Base-by-base conservation (phyloP, 371 early-diverging fungal species). In the Mucor indicus region DNA sequence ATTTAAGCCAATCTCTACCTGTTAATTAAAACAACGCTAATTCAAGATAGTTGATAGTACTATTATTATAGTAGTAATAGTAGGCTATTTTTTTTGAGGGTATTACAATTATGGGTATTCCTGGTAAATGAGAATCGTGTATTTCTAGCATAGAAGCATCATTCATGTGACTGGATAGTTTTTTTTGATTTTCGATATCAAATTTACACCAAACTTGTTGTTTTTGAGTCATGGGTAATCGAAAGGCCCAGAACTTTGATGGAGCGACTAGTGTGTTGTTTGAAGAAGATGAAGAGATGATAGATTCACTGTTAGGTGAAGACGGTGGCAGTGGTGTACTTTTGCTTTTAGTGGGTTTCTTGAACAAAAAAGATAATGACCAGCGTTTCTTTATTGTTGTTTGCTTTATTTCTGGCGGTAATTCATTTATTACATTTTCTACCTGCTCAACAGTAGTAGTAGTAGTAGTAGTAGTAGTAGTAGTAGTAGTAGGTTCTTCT, bases 111-210 rank as follows among this genome's bases (percentile, higher is more conserved):
- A n/a, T n/a, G n/a, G n/a, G n/a, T n/a, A n/a, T n/a, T n/a, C n/a
- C n/a, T n/a, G n/a, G n/a, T n/a, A n/a, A n/a, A n/a, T 46, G 57
- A n/a, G 51, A 40, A 40, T 57, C 57, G 10, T 23, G 10, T 8
- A 57, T 29, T 13, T 57, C 36, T 11, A 57, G 12, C 9, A 35
- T 17, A 16, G 20, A 19, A 6, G 37, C 39, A 5, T 15, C 19
- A 16, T 23, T 25, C 39, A 50, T 40, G 40, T 50, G 57, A 8
- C 46, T n/a, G 10, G 22, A 20, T 8, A 57, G 42, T 42, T 32
- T 40, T 44, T 33, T 44, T 41, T 57, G 57, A 29, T 57, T 57
- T 16, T 38, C 19, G 17, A n/a, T 12, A 30, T 57, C 57, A 35
- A 57, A 57, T 30, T 36, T 19, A 17, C 27, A 25, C 57, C 57